phyloP scores from a whole-genome alignment of 148 eudicot genomes.

The Beta vulgaris region DNA sequence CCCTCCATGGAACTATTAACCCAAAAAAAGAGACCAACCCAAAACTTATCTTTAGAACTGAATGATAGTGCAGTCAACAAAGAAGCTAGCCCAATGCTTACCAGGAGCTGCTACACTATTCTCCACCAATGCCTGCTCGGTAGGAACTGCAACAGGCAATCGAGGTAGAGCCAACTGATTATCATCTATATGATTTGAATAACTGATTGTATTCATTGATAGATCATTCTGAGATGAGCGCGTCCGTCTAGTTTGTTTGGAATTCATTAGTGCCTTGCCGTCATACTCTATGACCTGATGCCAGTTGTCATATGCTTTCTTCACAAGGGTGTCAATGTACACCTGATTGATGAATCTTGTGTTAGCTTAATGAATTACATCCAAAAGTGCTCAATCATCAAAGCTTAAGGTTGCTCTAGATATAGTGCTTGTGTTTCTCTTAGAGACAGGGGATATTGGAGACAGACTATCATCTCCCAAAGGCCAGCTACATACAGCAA shows the following conservation, averaged over 20 bases:
- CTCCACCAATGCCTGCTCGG: conserved; percentile 48
- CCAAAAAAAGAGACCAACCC: too few species aligned
- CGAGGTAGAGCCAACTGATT: conserved; percentile 50
- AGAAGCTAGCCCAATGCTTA: conserved; percentile 17
- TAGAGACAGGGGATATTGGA: not conserved
- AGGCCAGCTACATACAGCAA: not conserved
- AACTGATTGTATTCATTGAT: conserved; percentile 37
- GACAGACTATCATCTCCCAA: not conserved
- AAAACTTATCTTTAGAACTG: too few species aligned
- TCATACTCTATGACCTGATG: conserved; percentile 89
- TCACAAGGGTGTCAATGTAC: conserved; percentile 73
- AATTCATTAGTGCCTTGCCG: conserved; percentile 67
- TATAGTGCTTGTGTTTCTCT: not conserved
- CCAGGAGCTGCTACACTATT: conserved; percentile 51
- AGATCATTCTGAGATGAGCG: conserved; percentile 49
- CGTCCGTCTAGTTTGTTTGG: conserved; percentile 62
- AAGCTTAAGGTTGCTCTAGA: not conserved
- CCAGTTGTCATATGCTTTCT: conserved; percentile 96
- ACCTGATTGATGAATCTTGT: conserved; percentile 39
- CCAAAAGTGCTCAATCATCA: not conserved
- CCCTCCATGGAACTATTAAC: too few species aligned
- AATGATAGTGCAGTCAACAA: not conserved
- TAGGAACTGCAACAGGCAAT: conserved; percentile 43
- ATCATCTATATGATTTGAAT: conserved; percentile 47
- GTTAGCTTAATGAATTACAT: not conserved